Evolutionary conservation across 2,329 filamentous ascomycete species (phyloP).

Genomic region (Diaporthe sp.): DNA sequence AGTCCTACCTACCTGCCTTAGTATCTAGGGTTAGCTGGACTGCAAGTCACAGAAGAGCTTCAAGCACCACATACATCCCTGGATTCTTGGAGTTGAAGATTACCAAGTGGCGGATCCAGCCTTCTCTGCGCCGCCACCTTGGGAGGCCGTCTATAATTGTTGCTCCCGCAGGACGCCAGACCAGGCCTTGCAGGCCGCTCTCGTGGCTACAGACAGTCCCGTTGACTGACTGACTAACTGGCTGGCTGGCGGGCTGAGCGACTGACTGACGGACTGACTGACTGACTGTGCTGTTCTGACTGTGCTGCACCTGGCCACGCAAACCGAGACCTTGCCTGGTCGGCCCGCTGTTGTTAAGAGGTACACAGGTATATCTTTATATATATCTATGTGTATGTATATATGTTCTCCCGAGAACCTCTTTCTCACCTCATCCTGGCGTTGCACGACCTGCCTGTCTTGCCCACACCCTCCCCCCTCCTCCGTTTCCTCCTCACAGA

Average conservation of each 20-base stretch:
- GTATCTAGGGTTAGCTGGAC: neutral
- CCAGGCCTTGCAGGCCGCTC: constrained; percentile 7
- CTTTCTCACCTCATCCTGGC: constrained; percentile 31
- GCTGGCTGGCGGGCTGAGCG: neutral
- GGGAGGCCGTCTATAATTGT: constrained; percentile 26
- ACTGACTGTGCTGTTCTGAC: neutral
- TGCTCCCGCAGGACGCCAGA: constrained; percentile 18
- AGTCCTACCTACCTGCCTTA: neutral
- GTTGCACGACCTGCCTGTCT: constrained; percentile 16
- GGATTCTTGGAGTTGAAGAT: neutral
- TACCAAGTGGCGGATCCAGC: constrained; percentile 7
- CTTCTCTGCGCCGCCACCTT: constrained; percentile 9
- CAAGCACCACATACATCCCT: constrained; percentile 3
- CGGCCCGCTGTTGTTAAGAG: neutral
- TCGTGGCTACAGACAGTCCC: neutral
- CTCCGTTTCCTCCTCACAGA: neutral
- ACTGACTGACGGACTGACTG: neutral
- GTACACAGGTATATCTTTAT: constrained; percentile 4
- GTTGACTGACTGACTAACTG: neutral
- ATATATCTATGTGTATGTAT: neutral
- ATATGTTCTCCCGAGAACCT: constrained; percentile 14
- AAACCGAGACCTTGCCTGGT: neutral
- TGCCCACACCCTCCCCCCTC: neutral
- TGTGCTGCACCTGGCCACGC: constrained; percentile 14
- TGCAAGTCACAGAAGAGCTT: neutral